These are phyloP conservation scores for Ophiocordyceps australis DNA, from an alignment of 2,329 filamentous ascomycete species.

Conservation along the genomic window DNA sequence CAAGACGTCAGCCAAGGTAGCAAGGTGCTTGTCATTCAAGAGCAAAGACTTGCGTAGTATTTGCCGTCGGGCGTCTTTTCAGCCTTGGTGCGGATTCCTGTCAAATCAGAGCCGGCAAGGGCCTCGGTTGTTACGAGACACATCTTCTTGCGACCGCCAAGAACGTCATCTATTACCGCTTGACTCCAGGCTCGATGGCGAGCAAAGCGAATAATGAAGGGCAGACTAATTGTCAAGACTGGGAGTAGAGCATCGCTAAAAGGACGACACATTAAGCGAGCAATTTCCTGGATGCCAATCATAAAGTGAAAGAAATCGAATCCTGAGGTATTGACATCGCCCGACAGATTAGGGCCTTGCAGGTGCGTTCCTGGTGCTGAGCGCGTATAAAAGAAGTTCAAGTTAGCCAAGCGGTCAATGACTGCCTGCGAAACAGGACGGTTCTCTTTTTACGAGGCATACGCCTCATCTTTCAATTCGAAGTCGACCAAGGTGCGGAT, in stretches of 20 bases:
- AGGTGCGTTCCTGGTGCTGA: too few relatives aligned
- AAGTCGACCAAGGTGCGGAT: slow-evolving; percentile 56
- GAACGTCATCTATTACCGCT: slow-evolving; percentile 50
- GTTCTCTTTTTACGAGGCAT: slow-evolving; percentile 57
- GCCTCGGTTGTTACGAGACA: slow-evolving; percentile 79
- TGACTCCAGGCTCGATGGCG: slow-evolving; percentile 47
- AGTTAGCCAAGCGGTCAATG: slow-evolving; percentile 67
- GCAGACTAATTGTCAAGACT: slow-evolving; percentile 69
- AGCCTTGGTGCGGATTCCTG: slow-evolving; percentile 61
- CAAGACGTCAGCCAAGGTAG: slow-evolving; percentile 1
- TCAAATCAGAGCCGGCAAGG: slow-evolving; percentile 67
- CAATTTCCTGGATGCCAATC: slow-evolving; percentile 56
- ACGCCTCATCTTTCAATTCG: slow-evolving; percentile 55
- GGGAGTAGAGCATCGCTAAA: slow-evolving; percentile 81
- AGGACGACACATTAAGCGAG: slow-evolving; percentile 52
- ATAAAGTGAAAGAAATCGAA: too few relatives aligned
- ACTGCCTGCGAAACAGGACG: slow-evolving; percentile 52
- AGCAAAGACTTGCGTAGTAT: slow-evolving; percentile 36
- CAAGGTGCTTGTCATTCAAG: too few relatives aligned
- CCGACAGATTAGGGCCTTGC: too few relatives aligned
- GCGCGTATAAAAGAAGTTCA: too few relatives aligned
- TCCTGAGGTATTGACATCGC: too few relatives aligned
- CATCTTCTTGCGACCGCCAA: slow-evolving; percentile 73
- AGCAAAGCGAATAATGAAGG: slow-evolving; percentile 65
- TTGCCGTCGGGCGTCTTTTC: slow-evolving; percentile 58